These are phyloP conservation scores for Chaetomium cochliodes DNA, from an alignment of 495 filamentous ascomycete genomes.

Conservation along the genomic window DNA sequence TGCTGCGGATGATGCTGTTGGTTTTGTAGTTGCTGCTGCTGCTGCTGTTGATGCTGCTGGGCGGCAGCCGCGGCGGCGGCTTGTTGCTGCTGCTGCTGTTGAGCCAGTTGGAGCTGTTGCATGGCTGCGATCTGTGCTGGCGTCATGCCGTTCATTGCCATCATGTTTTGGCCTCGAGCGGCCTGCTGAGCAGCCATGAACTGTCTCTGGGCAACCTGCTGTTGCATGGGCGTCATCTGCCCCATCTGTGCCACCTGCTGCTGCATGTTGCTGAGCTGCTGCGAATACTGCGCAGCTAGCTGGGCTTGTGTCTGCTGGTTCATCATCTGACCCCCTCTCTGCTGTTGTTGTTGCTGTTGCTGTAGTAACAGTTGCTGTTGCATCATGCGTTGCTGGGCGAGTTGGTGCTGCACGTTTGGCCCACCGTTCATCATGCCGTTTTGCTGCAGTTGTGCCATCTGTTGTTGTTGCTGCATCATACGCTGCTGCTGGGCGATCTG, in stretches of 20 bases:
- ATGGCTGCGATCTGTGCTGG: slow-evolving; percentile 41
- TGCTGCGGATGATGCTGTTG: slow-evolving; percentile 39
- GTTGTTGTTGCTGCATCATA: slow-evolving; percentile 48
- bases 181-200: slow-evolving; percentile 26
- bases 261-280: slow-evolving; percentile 36
- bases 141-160: slow-evolving; percentile 38
- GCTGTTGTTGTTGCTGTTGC: slow-evolving; percentile 39
- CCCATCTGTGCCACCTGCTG: slow-evolving; percentile 31
- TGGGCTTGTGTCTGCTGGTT: slow-evolving; percentile 23
- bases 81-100: slow-evolving; percentile 38
- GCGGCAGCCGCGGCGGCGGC: slow-evolving; percentile 40
- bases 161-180: slow-evolving; percentile 36
- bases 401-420: slow-evolving; percentile 28
- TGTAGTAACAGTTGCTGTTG: slow-evolving; percentile 39
- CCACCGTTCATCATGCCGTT: slow-evolving; percentile 40
- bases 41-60: slow-evolving; percentile 35
- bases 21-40: slow-evolving; percentile 40
- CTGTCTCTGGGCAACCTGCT: slow-evolving; percentile 45
- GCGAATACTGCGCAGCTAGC: slow-evolving; percentile 38
- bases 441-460: slow-evolving; percentile 39
- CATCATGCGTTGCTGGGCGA: slow-evolving; percentile 33
- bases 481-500: slow-evolving; percentile 58
- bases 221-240: slow-evolving; percentile 24
- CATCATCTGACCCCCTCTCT: slow-evolving; percentile 36
- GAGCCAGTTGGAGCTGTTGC: slow-evolving; percentile 41